phyloP scores from a whole-genome alignment of 1,139 yeast species.

The Candida glucosophila region DNA sequence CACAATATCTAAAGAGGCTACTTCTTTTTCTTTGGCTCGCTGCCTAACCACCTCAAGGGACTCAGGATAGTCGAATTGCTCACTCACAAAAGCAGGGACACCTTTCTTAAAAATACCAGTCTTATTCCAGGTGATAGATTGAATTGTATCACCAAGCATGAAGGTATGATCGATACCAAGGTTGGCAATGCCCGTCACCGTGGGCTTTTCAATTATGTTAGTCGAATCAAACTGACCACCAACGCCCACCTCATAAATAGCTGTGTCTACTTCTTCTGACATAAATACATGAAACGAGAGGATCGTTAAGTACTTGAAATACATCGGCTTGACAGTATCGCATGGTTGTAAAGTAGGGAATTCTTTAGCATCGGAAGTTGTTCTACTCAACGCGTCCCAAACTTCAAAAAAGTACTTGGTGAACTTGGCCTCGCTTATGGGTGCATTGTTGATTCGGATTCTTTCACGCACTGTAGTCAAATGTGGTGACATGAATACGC shows the following conservation, averaged over 20 bases:
- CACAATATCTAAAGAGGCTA: slow-evolving; percentile 45
- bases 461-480: slow-evolving; percentile 89
- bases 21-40: slow-evolving; percentile 60
- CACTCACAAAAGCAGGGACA: slow-evolving; percentile 58
- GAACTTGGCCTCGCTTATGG: slow-evolving; percentile 72
- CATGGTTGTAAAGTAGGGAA: slow-evolving; percentile 68
- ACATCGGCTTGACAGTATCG: slow-evolving; percentile 74
- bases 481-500: slow-evolving; percentile 93
- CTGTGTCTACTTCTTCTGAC: slow-evolving; percentile 82
- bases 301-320: slow-evolving; percentile 83
- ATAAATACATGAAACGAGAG: slow-evolving; percentile 86
- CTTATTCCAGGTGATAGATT: slow-evolving; percentile 92
- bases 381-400: slow-evolving; percentile 68
- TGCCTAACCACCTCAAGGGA: slow-evolving; percentile 45
- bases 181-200: slow-evolving; percentile 78
- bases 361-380: slow-evolving; percentile 44
- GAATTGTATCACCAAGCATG: slow-evolving; percentile 82
- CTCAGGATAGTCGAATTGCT: slow-evolving; percentile 44
- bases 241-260: slow-evolving; percentile 95
- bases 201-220: slow-evolving; percentile 70
- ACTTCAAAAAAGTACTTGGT: slow-evolving; percentile 88
- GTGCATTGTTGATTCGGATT: slow-evolving; percentile 78
- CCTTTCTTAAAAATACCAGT: slow-evolving; percentile 80
- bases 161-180: slow-evolving; percentile 90
- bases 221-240: slow-evolving; percentile 98